Base-by-base conservation (phyloP, 352 stramenopile species). In the Pythium aphanidermatum region DNA sequence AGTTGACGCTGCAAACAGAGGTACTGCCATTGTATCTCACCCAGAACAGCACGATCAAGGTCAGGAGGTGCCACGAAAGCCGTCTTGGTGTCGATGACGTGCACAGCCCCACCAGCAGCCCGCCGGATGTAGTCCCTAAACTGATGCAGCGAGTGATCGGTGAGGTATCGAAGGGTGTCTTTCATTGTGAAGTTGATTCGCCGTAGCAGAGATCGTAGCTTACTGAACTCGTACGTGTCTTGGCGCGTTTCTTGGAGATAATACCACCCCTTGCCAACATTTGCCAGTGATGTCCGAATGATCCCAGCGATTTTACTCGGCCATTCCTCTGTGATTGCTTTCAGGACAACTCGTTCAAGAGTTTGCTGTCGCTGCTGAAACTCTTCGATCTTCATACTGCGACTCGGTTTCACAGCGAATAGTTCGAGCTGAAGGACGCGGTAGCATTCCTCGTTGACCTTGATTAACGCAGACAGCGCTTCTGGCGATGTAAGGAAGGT, bases 201-300 rank as follows among this genome's bases (percentile, higher is more conserved):
- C 1, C 74, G 68, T 2, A 93, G 55, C 2, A 93, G 51, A 5
- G 77, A 84, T 1, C 80, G 69, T 2, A 93, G 58, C 34, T 93
- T 93, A 44, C 79, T 92, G 58, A 92, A 92, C 49, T 93, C 80
- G 59, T 93, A 93, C 27, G 80, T 91, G 49, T 93, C 82, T 56
- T 89, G 79, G 0, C 73, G 68, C 0, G 73, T 88, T 30, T 93
- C 82, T 24, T 93, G 80, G 5, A 93, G 43, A 31, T 88, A 88
- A 41, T 92, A 93, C 77, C 80, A 92, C 8, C 82, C 82, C 50
- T 94, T 94, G 0, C 79, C 79, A 3, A 91, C 74, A 38, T 84
- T 86, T 0, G 63, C 71, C 2, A 94, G 62, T 6, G 77, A 84
- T 0, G 63, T 65, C 46, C 83, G 82, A 51, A 92, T 85, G 30